Base-by-base conservation (phyloP, 306 rosid genomes). In the Corylus avellana region DNA sequence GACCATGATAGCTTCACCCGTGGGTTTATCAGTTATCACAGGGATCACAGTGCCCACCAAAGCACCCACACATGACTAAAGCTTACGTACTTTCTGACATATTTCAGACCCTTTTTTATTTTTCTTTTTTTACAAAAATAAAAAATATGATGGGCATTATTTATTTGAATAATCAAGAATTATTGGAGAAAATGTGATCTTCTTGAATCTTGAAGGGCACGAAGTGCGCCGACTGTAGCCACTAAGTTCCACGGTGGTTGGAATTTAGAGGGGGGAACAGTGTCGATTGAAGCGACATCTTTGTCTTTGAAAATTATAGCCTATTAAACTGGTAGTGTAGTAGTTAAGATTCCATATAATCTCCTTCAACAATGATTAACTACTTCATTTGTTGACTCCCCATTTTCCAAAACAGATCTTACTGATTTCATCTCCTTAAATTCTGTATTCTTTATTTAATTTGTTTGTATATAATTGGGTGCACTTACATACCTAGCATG, bases 321-420 rank as follows among this genome's bases (percentile, higher is more conserved):
- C 63, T 57, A 75, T 76, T 63, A 61, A 82, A 77, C 78, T 4
- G 56, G 0, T 51, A 58, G 82, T 42, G 71, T 82, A 74, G 87
- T 88, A 80, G 86, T 79, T 88, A 76, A 76, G 90, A 85, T 87
- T 86, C 89, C 77, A 77, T 81, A 18, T 75, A 20, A 39, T 75
- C 54, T 82, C 57, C 79, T 81, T 64, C 69, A 53, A 46, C 25
- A 66, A 57, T 70, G 61, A 57, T 70, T 61, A 70, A 75, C 58
- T 59, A 59, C 81, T 81, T 77, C 84, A 10, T 76, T 37, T 62
- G 69, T 85, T 88, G 93, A 88, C 86, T 81, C 84, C 82, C 29
- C 72, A 76, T 77, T 79, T 83, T 77, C 83, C 80, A 67, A 68
- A 81, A 83, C 80, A 78, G 2, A 80, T 85, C 89, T 80, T 74